These are phyloP conservation scores for Penicillium sp. DNA, from an alignment of 2,329 filamentous ascomycete species.

Conservation along the genomic window DNA sequence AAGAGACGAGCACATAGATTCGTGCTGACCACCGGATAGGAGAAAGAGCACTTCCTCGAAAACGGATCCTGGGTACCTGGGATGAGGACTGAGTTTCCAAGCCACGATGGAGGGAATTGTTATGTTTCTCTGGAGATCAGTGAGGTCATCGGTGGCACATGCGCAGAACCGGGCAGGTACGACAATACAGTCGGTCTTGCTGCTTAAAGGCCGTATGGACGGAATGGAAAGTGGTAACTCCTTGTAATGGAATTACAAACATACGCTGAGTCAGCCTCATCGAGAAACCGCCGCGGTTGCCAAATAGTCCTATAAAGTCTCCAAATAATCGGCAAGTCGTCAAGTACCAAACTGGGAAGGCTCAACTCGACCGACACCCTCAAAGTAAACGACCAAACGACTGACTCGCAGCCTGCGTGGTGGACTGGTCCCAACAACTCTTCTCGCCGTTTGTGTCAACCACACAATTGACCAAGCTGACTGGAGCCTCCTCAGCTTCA, in stretches of 20 bases:
- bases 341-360: constrained; percentile 2
- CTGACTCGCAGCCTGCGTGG: not conserved
- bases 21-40: not conserved
- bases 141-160: constrained; percentile 31
- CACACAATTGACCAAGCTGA: not conserved
- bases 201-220: not conserved
- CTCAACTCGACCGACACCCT: constrained; percentile 5
- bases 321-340: not conserved
- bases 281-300: not conserved
- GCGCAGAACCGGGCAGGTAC: constrained; percentile 13
- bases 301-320: not conserved
- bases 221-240: not conserved
- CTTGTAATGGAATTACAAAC: not conserved
- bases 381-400: not conserved
- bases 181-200: not conserved
- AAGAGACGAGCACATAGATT: not conserved
- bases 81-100: constrained; percentile 2
- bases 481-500: not conserved
- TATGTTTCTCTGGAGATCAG: constrained; percentile 12
- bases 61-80: constrained; percentile 3
- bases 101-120: not conserved
- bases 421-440: not conserved
- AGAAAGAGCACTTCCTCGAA: not conserved
- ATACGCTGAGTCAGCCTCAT: constrained; percentile 13
- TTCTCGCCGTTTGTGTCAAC: not conserved